A percentile compares a stretch with the other conserved stretches of the same genome.
phyloP scores from a whole-genome alignment of 192 early-diverging fungal genomes.

The Chytriomyces hyalinus region DNA sequence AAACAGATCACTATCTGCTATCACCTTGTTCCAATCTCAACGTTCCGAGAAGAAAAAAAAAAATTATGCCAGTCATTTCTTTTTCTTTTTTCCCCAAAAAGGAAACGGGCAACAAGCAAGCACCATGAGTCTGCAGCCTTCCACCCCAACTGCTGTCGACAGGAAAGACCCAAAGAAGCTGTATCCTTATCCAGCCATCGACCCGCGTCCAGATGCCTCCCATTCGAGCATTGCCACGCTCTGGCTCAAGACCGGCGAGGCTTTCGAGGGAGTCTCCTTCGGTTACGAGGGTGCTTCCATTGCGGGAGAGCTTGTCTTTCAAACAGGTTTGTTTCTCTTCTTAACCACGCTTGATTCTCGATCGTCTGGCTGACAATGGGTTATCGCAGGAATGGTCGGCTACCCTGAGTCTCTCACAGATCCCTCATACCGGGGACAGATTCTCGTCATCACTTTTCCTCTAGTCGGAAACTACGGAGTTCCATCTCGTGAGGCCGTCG shows the following conservation, averaged over 20 bases:
- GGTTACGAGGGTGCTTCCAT: conserved; percentile 84
- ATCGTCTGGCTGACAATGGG: neutral
- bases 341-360: neutral
- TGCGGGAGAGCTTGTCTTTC: conserved; percentile 97
- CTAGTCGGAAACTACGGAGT: conserved; percentile 98
- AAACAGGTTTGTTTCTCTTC: conserved; percentile 76
- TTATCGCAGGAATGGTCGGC: conserved; percentile 83
- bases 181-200: conserved; percentile 12
- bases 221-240: conserved; percentile 50
- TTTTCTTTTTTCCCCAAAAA: no score
- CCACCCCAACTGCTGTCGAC: no score
- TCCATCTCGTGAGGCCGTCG: conserved; percentile 83
- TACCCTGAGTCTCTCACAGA: conserved; percentile 98
- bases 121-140: no score
- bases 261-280: conserved; percentile 91
- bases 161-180: no score
- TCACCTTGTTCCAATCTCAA: no score
- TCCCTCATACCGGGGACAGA: conserved; percentile 98
- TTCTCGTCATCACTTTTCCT: conserved; percentile 96
- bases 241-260: conserved; percentile 82
- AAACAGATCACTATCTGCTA: no score
- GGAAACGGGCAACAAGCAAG: no score
- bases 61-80: no score
- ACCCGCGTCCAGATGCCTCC: conserved; percentile 5
- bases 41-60: no score